phyloP scores from a whole-genome alignment of 371 early-diverging fungal genomes.

The Umbelopsis sp. region DNA sequence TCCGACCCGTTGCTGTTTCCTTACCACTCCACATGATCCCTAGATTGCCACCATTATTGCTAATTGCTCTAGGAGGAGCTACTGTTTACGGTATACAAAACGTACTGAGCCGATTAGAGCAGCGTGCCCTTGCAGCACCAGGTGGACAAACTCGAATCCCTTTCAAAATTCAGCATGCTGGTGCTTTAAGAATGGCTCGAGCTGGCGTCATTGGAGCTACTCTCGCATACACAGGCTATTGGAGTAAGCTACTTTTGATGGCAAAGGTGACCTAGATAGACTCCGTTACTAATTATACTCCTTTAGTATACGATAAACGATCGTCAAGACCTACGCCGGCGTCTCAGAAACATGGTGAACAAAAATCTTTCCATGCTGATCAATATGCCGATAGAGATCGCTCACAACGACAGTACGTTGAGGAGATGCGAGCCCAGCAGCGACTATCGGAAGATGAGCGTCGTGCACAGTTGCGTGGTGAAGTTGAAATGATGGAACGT shows the following conservation, averaged over 20 bases:
- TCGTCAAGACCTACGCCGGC: conserved; percentile 37
- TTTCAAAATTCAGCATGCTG: conserved; percentile 28
- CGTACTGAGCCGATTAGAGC: conserved; percentile 38
- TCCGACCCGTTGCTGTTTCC: background rate
- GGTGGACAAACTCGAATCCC: conserved; percentile 33
- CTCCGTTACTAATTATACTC: background rate
- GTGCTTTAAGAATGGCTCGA: conserved; percentile 28
- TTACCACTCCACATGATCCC: conserved; percentile 36
- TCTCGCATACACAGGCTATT: conserved; percentile 32
- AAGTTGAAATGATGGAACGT: conserved; percentile 15
- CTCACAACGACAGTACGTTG: conserved; percentile 23
- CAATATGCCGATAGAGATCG: conserved; percentile 45
- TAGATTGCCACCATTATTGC: conserved; percentile 44
- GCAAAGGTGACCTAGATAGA: background rate
- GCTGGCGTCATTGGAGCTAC: conserved; percentile 26
- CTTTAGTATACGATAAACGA: conserved; percentile 38
- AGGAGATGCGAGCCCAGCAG: conserved; percentile 22
- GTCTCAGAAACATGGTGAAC: conserved; percentile 14
- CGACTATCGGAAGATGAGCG: conserved; percentile 26
- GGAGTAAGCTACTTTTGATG: conserved; percentile 26
- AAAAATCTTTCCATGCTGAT: conserved; percentile 36
- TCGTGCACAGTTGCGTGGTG: conserved; percentile 8
- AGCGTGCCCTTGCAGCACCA: conserved; percentile 44
- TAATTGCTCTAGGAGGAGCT: conserved; percentile 43
- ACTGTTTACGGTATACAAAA: conserved; percentile 45